phyloP scores from a whole-genome alignment of 768 basidiomycete species.

The Inosperma sp. region DNA sequence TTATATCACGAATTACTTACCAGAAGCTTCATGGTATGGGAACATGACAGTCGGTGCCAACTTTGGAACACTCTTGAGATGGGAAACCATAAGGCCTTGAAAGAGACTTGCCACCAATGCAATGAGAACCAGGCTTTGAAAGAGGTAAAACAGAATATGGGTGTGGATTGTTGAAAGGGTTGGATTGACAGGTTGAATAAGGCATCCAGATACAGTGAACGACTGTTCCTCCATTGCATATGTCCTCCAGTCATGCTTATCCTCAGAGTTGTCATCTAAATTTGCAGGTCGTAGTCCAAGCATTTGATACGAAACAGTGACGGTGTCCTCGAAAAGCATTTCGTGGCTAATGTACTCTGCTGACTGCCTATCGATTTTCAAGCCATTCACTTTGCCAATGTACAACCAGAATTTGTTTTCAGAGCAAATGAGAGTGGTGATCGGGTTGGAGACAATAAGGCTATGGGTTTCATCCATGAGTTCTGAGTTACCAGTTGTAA shows the following conservation, averaged over 20 bases:
- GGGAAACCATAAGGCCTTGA: constrained; percentile 9
- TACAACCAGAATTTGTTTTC: constrained; percentile 25
- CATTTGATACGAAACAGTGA: constrained; percentile 22
- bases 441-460: constrained; percentile 21
- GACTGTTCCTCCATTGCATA: constrained; percentile 13
- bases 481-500: not conserved
- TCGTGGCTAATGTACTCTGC: constrained; percentile 16
- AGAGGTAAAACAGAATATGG: constrained; percentile 18
- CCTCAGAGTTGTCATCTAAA: constrained; percentile 15
- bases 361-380: constrained; percentile 18
- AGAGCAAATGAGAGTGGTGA: constrained; percentile 21
- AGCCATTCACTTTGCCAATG: constrained; percentile 25
- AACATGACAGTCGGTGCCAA: constrained; percentile 10
- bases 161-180: constrained; percentile 7
- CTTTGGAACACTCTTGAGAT: constrained; percentile 20
- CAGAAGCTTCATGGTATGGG: constrained; percentile 18
- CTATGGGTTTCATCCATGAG: not conserved
- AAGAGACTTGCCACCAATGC: constrained; percentile 20
- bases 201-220: constrained; percentile 19
- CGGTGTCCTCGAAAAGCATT: constrained; percentile 16
- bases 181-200: constrained; percentile 25
- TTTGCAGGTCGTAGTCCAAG: constrained; percentile 21
- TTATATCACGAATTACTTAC: constrained; percentile 10
- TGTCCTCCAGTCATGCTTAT: constrained; percentile 25
- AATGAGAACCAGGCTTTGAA: constrained; percentile 19